A percentile compares a stretch with the other conserved stretches of the same genome.
Evolutionary conservation across 2,329 filamentous ascomycete species (phyloP).

Genomic region (Sclerotinia sclerotiorum): DNA sequence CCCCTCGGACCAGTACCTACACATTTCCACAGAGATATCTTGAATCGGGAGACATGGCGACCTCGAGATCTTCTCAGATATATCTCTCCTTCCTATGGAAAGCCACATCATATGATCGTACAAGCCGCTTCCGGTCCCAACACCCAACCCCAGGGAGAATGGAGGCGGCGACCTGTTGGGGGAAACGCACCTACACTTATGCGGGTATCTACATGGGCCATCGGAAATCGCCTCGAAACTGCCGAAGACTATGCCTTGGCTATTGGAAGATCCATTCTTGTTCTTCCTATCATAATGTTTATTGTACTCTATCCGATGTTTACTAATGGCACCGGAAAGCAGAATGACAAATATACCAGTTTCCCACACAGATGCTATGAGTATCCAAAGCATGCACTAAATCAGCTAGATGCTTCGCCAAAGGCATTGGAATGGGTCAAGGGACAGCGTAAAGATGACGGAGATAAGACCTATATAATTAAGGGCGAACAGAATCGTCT

Average conservation of each 20-base stretch:
- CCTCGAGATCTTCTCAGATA: constrained; percentile 24
- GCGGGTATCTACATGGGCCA: constrained; percentile 22
- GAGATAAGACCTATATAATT: constrained; percentile 13
- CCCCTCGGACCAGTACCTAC: constrained; percentile 15
- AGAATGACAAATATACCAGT: not conserved
- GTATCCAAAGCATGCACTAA: constrained; percentile 24
- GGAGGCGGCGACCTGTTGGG: constrained; percentile 15
- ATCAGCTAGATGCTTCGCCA: constrained; percentile 21
- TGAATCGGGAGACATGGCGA: constrained; percentile 24
- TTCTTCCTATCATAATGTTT: constrained; percentile 21
- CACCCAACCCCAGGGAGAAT: constrained; percentile 20
- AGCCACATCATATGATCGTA: constrained; percentile 23
- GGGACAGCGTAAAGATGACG: constrained; percentile 12
- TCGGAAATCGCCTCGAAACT: constrained; percentile 10
- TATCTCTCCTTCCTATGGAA: constrained; percentile 24
- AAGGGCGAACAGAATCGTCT: constrained; percentile 21
- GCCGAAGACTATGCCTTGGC: constrained; percentile 9
- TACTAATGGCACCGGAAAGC: not conserved
- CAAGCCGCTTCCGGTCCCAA: constrained; percentile 19
- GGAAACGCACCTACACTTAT: constrained; percentile 23
- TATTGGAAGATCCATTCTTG: constrained; percentile 20
- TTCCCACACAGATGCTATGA: constrained; percentile 24
- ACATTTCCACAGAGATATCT: constrained; percentile 19
- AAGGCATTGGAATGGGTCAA: constrained; percentile 4
- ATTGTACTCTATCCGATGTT: constrained; percentile 16